phyloP scores from a whole-genome alignment of 257 asterid genomes.

The Solanum sejunctum region DNA sequence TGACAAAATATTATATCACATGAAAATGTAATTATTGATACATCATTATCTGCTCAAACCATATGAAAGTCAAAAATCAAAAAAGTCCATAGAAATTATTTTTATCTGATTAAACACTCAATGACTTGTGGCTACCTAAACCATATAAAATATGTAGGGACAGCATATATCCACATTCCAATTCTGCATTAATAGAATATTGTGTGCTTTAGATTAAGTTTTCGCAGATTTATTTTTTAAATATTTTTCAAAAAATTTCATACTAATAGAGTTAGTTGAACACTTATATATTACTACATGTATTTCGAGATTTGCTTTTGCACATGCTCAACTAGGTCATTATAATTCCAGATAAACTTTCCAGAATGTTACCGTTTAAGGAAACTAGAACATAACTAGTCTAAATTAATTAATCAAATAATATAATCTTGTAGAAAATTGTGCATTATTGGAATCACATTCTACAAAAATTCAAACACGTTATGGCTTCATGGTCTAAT shows the following conservation, averaged over 20 bases:
- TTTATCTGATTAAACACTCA: not conserved
- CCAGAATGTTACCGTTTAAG: not conserved
- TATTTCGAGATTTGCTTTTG: no score
- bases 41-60: not conserved
- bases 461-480: not conserved
- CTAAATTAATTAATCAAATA: not conserved
- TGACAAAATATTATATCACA: not conserved
- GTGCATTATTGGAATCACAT: not conserved
- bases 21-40: not conserved
- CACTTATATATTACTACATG: no score
- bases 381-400: not conserved
- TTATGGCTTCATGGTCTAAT: not conserved
- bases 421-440: not conserved
- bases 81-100: not conserved
- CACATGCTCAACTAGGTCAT: no score
- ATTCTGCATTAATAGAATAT: no score
- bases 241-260: no score
- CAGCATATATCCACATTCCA: no score
- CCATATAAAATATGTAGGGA: no score
- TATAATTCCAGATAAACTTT: not conserved
- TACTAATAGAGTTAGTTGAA: no score
- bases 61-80: not conserved
- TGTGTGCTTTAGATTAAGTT: no score
- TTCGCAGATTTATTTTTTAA: no score
- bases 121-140: not conserved